Conservation (phyloP, 2,329 filamentous ascomycete species). For the Ampelomyces quisqualis region DNA sequence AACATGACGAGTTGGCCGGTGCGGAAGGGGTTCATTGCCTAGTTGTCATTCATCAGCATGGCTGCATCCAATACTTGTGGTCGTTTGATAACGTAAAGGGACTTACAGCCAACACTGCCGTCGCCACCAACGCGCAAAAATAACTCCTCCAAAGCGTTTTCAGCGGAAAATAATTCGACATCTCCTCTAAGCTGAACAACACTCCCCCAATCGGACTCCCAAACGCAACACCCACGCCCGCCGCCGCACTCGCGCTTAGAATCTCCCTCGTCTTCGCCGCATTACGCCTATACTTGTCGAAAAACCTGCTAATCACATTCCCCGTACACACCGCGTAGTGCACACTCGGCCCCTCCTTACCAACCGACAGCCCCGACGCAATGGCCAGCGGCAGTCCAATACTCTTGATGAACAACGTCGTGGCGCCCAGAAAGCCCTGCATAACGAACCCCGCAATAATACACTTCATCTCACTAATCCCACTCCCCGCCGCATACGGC, state of each 20-base stretch:
- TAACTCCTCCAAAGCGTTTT: conserved; percentile 99
- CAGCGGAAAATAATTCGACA: conserved; percentile 93
- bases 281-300: conserved; percentile 87
- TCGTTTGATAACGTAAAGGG: not conserved
- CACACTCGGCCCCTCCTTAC: conserved; percentile 97
- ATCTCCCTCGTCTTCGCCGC: conserved; percentile 95
- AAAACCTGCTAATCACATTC: conserved; percentile 91
- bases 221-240: conserved; percentile 94
- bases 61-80: not conserved
- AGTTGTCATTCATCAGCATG: conserved; percentile 1
- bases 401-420: conserved; percentile 92
- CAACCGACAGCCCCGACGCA: conserved; percentile 88
- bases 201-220: conserved; percentile 97
- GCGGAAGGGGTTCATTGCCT: conserved; percentile 94
- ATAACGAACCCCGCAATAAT: conserved; percentile 99
- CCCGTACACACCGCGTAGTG: conserved; percentile 98
- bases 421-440: conserved; percentile 93
- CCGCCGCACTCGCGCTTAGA: conserved; percentile 88
- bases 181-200: conserved; percentile 94
- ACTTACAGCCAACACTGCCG: conserved; percentile 75
- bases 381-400: conserved; percentile 88
- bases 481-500: conserved; percentile 92
- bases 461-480: conserved; percentile 98
- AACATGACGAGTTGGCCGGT: conserved; percentile 99
- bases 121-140: conserved; percentile 94